A percentile compares a stretch with the other conserved stretches of the same genome.
These are phyloP conservation scores for Chlamydomonas sphaeroides DNA, from an alignment of 139 green algal genomes.

Conservation along the genomic window DNA sequence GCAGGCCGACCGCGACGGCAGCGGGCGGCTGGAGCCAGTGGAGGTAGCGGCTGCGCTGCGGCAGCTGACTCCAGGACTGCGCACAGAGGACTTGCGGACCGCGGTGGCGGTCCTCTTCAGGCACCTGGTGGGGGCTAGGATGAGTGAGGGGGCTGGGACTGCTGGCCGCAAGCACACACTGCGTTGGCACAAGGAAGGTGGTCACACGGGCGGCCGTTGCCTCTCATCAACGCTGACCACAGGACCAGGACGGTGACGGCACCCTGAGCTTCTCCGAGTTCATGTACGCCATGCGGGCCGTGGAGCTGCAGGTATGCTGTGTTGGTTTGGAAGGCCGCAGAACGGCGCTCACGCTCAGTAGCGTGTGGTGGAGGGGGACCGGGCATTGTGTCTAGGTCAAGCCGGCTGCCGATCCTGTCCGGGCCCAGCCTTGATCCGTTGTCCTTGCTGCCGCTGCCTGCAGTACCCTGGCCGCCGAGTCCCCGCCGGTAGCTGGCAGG, in stretches of 20 bases:
- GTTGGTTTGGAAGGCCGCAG: no score
- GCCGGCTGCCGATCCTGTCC: no score
- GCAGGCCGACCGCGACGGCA: slow-evolving; percentile 31
- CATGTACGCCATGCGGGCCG: slow-evolving; percentile 19
- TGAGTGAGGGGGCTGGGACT: no score
- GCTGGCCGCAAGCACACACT: no score
- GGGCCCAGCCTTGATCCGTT: no score
- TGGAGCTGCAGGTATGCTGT: slow-evolving; percentile 44
- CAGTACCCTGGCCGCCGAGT: no score
- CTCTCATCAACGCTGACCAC: not conserved
- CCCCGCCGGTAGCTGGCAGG: slow-evolving; percentile 16
- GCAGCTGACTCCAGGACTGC: slow-evolving; percentile 2
- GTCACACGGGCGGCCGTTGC: not conserved
- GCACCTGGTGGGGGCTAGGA: slow-evolving; percentile 17
- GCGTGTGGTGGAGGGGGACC: no score
- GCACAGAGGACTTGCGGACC: slow-evolving; percentile 1
- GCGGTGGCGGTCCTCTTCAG: slow-evolving; percentile 27
- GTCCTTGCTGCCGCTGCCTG: no score
- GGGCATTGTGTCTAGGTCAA: no score
- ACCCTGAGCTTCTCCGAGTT: slow-evolving; percentile 24
- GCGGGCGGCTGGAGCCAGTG: slow-evolving; percentile 32
- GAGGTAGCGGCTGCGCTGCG: slow-evolving; percentile 39
- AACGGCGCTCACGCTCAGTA: no score
- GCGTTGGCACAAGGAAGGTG: no score
- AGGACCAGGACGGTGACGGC: slow-evolving; percentile 22